Evolutionary conservation across 768 basidiomycete genomes (phyloP).

Genomic region (Lentinula lateritia): DNA sequence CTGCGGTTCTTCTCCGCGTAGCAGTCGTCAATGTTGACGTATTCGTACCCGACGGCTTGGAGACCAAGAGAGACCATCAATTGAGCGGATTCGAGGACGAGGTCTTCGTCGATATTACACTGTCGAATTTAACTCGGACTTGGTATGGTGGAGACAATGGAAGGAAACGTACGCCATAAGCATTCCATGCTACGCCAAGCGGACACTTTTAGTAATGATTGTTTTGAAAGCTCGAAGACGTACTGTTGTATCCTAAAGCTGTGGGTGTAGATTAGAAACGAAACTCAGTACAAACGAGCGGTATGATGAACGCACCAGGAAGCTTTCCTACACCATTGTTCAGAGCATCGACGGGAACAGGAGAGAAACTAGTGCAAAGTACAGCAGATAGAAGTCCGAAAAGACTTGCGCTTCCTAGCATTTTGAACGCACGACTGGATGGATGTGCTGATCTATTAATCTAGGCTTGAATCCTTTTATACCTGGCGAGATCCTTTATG

Average conservation of each 20-base stretch:
- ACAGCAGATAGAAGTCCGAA: background rate
- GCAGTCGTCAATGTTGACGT: constrained; percentile 64
- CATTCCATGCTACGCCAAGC: constrained; percentile 36
- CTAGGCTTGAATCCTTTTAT: too few relatives aligned
- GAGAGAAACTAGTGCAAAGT: background rate
- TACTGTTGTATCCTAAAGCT: constrained; percentile 44
- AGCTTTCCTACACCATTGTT: constrained; percentile 9
- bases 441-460: too few relatives aligned
- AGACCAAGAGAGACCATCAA: constrained; percentile 55
- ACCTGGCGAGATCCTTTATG: too few relatives aligned
- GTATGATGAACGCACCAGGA: constrained; percentile 4
- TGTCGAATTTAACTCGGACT: constrained; percentile 8
- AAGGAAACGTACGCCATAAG: constrained; percentile 29
- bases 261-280: background rate
- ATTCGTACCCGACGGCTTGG: constrained; percentile 48
- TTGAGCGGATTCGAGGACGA: constrained; percentile 44
- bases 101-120: constrained; percentile 44
- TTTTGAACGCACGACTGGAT: too few relatives aligned
- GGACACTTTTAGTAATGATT: background rate
- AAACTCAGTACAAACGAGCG: background rate
- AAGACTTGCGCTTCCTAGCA: too few relatives aligned
- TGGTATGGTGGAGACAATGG: too few relatives aligned
- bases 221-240: constrained; percentile 11
- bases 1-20: constrained; percentile 53
- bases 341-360: background rate